Evolutionary conservation across 768 basidiomycete genomes (phyloP), one percentile per base, ranked within the genome.

Genomic region (Termitomyces sp.): DNA sequence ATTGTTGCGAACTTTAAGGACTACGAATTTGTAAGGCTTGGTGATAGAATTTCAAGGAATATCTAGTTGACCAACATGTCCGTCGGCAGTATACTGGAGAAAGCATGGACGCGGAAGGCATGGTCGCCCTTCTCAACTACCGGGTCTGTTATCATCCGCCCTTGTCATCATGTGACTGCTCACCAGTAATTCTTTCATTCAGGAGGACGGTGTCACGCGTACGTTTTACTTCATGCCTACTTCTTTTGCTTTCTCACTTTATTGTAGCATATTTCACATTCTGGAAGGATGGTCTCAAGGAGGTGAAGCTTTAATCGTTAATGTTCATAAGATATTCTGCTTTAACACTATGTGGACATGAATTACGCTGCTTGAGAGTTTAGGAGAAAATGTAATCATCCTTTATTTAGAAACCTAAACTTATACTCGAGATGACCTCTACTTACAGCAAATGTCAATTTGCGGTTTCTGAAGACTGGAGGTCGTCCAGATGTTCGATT

Each of bases 121-220:
- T 96, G 92, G 81, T 98, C 63, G 91, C 86, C 43, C 82, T 98
- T 46, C 83, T 98, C 67, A 96, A 99, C 78, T 99, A 94, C 77
- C 85, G 97, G 39, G 85, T 85, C 69, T 67, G 84, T 68, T 44
- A 27, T 42, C 1, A 28, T 32, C 4, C n/a, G 47, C 53, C 50
- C 19, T 5, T 7, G 5, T 5, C 32, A 37, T 17, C 27, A 46
- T 46, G 21, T 44, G 28, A 61, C 64, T n/a, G 62, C 46, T 59
- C 30, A 40, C 46, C 28, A 44, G 21, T 52, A n/a, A 34, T n/a
- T 39, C n/a, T 25, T 45, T 27, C 59, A 43, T 64, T 12, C 61
- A 86, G 85, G 85, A 80, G 72, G 91, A 94, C 70, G 90, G 90
- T 62, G 61, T 82, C 59, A 94, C 92, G 32, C 91, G 91, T 92